Percentiles rank a stretch among this genome's conserved stretches.
Evolutionary conservation across 2,329 filamentous ascomycete species (phyloP).

Genomic region (Apiospora rasikravindrae): DNA sequence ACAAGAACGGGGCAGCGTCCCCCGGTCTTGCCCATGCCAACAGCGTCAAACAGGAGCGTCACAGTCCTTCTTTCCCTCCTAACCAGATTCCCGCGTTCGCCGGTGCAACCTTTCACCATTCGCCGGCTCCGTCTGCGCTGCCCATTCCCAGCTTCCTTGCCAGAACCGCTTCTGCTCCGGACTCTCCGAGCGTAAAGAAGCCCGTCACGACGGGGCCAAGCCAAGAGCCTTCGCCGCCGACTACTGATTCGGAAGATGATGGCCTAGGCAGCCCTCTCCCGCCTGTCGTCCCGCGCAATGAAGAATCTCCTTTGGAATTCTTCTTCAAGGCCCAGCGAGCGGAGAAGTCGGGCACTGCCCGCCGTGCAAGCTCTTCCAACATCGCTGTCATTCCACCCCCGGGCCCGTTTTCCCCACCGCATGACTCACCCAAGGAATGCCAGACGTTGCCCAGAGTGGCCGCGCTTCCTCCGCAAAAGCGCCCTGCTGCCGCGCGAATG

Average conservation of each 20-base stretch:
- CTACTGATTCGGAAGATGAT: conserved; percentile 55
- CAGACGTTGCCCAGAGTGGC: conserved; percentile 39
- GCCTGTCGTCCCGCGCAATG: conserved; percentile 39
- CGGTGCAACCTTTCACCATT: conserved; percentile 92
- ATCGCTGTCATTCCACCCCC: conserved; percentile 41
- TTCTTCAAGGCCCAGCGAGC: conserved; percentile 88
- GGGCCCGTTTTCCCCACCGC: conserved; percentile 59
- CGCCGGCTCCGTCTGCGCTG: conserved; percentile 86
- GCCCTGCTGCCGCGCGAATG: conserved; percentile 46
- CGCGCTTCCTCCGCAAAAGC: conserved; percentile 38
- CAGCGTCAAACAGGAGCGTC: conserved; percentile 42
- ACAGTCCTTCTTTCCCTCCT: conserved; percentile 52
- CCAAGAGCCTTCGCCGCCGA: conserved; percentile 57
- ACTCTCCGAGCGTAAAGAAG: conserved; percentile 55
- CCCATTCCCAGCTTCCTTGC: conserved; percentile 84
- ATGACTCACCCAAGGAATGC: conserved; percentile 43
- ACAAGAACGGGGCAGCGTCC: conserved; percentile 44
- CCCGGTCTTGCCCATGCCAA: conserved; percentile 41
- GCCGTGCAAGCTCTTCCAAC: conserved; percentile 57
- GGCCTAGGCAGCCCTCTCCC: conserved; percentile 50
- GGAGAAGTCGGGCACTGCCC: conserved; percentile 67
- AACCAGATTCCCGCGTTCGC: conserved; percentile 73
- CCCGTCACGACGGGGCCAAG: conserved; percentile 43
- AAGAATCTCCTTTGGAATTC: conserved; percentile 82
- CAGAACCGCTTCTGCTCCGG: conserved; percentile 61